Conservation (phyloP, 345 rosid genomes). For the Eucalyptus caleyi region DNA sequence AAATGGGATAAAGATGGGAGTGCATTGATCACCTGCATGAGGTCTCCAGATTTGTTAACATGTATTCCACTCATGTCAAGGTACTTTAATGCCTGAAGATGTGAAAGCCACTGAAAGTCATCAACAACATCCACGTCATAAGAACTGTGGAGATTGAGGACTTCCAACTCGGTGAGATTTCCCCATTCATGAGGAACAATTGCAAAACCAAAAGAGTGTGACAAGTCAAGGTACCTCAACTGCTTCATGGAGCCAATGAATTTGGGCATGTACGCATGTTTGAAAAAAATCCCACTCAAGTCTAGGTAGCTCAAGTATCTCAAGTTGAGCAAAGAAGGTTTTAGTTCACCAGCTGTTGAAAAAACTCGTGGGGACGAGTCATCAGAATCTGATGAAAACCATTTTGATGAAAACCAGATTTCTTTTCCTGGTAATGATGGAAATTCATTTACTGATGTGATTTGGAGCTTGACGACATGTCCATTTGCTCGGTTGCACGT, state of each 20-base stretch:
- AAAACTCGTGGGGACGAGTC: not conserved
- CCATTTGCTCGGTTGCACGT: not conserved
- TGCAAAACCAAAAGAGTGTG: accelerated
- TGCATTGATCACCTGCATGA: not conserved
- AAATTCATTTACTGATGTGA: not conserved
- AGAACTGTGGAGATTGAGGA: not conserved
- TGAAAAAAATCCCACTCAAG: not conserved
- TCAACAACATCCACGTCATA: accelerated
- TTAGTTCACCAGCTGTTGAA: not conserved
- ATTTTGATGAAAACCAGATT: no score
- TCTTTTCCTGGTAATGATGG: no score
- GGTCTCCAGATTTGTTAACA: not conserved
- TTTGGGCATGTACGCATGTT: not conserved
- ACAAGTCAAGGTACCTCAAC: not conserved
- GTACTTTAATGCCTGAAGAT: not conserved
- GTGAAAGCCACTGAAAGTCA: not conserved
- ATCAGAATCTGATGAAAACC: no score
- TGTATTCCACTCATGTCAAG: accelerated
- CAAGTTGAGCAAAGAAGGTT: not conserved
- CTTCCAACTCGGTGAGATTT: not conserved
- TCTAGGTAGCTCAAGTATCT: not conserved
- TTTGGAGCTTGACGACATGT: not conserved
- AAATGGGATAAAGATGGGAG: not conserved
- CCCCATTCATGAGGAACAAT: not conserved
- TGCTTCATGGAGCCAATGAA: not conserved